Evolutionary conservation across 202 grass and related monocot genomes (phyloP).

Genomic region (Hordeum pubiflorum): DNA sequence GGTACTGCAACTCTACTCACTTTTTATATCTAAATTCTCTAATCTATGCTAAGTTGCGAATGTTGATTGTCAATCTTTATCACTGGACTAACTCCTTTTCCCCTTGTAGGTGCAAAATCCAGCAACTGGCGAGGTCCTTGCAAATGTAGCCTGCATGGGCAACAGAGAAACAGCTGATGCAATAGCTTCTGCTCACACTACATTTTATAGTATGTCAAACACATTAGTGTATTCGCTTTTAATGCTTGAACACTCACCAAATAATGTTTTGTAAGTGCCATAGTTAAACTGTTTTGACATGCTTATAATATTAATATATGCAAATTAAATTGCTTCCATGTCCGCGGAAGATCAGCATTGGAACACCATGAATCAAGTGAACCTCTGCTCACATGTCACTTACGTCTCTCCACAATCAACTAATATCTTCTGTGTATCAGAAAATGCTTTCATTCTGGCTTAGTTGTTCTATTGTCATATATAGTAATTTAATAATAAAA

Average conservation of each 20-base stretch:
- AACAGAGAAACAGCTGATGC: constrained; percentile 81
- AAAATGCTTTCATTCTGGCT: background rate
- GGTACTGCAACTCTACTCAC: background rate
- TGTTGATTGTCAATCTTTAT: background rate
- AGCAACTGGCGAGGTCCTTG: constrained; percentile 81
- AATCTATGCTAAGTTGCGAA: background rate
- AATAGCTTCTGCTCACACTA: constrained; percentile 70
- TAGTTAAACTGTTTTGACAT: background rate
- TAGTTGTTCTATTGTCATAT: background rate
- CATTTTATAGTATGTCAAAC: constrained; percentile 59
- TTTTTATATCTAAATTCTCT: background rate
- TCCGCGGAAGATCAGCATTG: background rate
- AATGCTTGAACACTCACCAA: background rate
- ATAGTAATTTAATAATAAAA: constrained; percentile 10
- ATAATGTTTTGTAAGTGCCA: background rate
- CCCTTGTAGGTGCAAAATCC: constrained; percentile 71
- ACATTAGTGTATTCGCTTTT: background rate
- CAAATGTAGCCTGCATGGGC: constrained; percentile 82
- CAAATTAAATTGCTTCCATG: background rate
- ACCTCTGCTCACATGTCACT: background rate
- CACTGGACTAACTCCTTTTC: background rate
- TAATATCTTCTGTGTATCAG: background rate
- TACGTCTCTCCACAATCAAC: background rate
- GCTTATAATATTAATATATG: background rate
- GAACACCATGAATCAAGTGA: background rate